Evolutionary conservation across 306 rosid genomes (phyloP).

Genomic region (Lathyrus tuberosus): DNA sequence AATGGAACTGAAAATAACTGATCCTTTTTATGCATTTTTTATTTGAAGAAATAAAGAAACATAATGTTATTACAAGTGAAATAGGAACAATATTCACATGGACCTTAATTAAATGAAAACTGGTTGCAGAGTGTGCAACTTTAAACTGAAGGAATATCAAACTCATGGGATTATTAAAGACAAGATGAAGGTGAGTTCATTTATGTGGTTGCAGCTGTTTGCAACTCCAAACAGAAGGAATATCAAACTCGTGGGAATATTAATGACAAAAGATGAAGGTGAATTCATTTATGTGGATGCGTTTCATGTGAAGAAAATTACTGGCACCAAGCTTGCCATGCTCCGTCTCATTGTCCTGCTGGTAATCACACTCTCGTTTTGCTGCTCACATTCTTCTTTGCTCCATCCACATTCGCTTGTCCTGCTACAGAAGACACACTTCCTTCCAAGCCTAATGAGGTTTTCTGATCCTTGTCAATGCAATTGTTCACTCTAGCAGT

Average conservation of each 20-base stretch:
- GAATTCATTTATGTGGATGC: conserved; percentile 51
- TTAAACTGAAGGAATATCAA: conserved; percentile 38
- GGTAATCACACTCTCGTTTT: conserved; percentile 48
- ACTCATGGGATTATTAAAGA: conserved; percentile 31
- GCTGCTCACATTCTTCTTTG: conserved; percentile 42
- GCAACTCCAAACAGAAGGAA: conserved; percentile 59
- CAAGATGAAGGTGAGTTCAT: conserved; percentile 35
- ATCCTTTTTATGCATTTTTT: conserved; percentile 19
- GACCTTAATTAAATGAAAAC: conserved; percentile 28
- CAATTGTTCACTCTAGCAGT: conserved; percentile 46
- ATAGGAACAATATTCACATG: conserved; percentile 2
- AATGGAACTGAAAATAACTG: conserved; percentile 20
- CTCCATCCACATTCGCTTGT: conserved; percentile 35
- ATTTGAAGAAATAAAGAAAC: conserved; percentile 25
- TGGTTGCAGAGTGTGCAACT: conserved; percentile 73
- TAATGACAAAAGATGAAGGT: conserved; percentile 31
- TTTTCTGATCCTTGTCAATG: conserved; percentile 44
- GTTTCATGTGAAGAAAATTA: conserved; percentile 50
- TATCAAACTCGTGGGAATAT: conserved; percentile 31
- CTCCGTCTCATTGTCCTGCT: conserved; percentile 54
- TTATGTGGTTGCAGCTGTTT: conserved; percentile 52
- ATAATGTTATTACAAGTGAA: conserved; percentile 7
- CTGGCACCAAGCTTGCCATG: conserved; percentile 56
- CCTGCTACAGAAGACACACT: conserved; percentile 36
- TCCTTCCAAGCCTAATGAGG: conserved; percentile 36